Evolutionary conservation across 371 early-diverging fungal species (phyloP), one percentile per base, ranked within the genome.

Genomic region (Umbelopsis sp.): DNA sequence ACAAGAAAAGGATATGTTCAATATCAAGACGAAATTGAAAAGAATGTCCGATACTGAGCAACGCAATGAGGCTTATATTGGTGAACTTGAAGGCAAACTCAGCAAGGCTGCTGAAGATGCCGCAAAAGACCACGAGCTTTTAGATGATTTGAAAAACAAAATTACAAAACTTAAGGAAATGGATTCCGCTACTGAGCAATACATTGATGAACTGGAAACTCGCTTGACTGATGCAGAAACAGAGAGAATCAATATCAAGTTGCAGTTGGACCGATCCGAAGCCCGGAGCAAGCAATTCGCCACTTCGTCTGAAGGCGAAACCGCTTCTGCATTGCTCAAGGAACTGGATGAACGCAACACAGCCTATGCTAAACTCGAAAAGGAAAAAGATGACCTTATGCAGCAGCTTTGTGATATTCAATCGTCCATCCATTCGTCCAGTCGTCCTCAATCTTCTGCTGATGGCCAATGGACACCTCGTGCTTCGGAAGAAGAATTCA

Each of bases 181-280:
- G 70, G 84, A 83, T 46, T 66, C 74, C 6, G 76, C 71, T n/a
- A 81, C 82, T 2, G 86, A 83, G 63, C 71, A 75, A 51, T 84
- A 86, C 50, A 86, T 86, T 44, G 65, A 69, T 38, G 80, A 80
- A 25, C 72, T 86, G 9, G 84, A 86, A 67, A 6, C 69, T 2
- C 69, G 78, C 2, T 57, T 86, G 12, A 65, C 76, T 4, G 45
- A 22, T 44, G 50, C 50, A 14, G 77, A 70, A 45, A 38, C 35
- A 10, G 57, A 29, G 29, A 29, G 35, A 35, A 14, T 57, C 35
- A 57, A 57, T 35, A 8, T 57, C 32, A 57, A 57, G 37, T 18
- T 29, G 35, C 32, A 37, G 14, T 4, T 57, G 11, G 57, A 57
- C 2, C 29, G 35, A 16, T 5, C 29, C 14, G 57, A 57, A 16